These are phyloP conservation scores for Diaporthe helianthi DNA, from an alignment of 2,329 filamentous ascomycete species.

Conservation along the genomic window DNA sequence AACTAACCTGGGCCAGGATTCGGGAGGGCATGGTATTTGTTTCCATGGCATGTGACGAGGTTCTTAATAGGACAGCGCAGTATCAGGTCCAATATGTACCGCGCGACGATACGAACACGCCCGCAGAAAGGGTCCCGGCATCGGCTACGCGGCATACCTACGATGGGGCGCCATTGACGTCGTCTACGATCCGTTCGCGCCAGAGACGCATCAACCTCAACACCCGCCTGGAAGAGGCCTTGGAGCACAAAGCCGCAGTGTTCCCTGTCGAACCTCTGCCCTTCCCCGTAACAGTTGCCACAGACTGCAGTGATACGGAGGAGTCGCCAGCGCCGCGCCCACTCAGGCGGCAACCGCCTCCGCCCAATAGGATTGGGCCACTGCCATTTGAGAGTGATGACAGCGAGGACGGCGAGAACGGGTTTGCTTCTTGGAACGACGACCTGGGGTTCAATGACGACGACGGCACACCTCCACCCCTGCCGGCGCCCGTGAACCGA, in stretches of 20 bases:
- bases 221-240: constrained; percentile 51
- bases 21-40: constrained; percentile 94
- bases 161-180: constrained; percentile 57
- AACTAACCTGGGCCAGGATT: constrained; percentile 60
- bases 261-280: constrained; percentile 31
- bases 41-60: constrained; percentile 81
- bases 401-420: constrained; percentile 47
- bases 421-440: constrained; percentile 40
- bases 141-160: constrained; percentile 61
- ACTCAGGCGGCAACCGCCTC: constrained; percentile 44
- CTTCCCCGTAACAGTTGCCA: constrained; percentile 40
- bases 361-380: constrained; percentile 60
- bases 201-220: constrained; percentile 53
- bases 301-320: constrained; percentile 67
- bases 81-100: constrained; percentile 74
- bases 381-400: constrained; percentile 61
- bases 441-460: constrained; percentile 41
- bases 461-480: constrained; percentile 37
- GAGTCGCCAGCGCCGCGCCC: constrained; percentile 38
- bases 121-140: constrained; percentile 45
- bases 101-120: constrained; percentile 38
- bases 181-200: constrained; percentile 52
- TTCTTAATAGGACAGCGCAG: constrained; percentile 74
- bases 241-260: constrained; percentile 41
- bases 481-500: constrained; percentile 39